These are phyloP conservation scores for Fraxinus angustifolia DNA, from an alignment of 305 asterid genomes.

Conservation along the genomic window DNA sequence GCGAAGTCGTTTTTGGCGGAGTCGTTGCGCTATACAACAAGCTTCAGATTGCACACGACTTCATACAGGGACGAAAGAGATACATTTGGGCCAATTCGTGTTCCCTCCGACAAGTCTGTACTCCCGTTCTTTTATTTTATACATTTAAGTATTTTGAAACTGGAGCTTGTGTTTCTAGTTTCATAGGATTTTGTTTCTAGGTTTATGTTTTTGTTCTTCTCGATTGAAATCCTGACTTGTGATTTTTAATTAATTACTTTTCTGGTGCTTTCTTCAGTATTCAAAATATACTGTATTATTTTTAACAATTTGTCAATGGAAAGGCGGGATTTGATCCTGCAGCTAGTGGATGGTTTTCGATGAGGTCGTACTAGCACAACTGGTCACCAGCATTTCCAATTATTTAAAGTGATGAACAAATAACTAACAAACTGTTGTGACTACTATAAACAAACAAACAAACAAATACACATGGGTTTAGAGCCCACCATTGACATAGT, in stretches of 20 bases:
- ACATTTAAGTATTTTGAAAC: not conserved
- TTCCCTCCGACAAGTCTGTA: constrained; percentile 71
- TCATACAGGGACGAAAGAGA: constrained; percentile 83
- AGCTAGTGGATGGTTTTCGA: not conserved
- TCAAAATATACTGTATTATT: not conserved
- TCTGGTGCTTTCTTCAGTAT: not conserved
- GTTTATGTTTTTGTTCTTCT: not conserved
- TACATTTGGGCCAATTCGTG: constrained; percentile 89
- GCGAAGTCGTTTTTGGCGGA: constrained; percentile 19
- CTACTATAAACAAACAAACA: not conserved
- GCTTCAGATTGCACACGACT: constrained; percentile 58
- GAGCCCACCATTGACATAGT: not conserved
- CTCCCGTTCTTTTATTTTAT: not conserved
- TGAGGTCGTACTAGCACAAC: not conserved
- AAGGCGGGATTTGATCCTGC: not conserved
- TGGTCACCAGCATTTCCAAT: not conserved
- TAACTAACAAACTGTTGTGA: not conserved
- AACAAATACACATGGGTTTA: not conserved
- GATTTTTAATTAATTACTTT: not conserved
- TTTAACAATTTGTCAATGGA: not conserved
- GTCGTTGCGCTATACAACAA: constrained; percentile 27
- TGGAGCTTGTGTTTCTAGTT: not conserved
- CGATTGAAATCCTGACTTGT: not conserved
- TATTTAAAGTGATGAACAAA: not conserved
- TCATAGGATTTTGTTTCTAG: not conserved